These are phyloP conservation scores for Allium sativum DNA, from an alignment of 106 monocot species.

Conservation along the genomic window DNA sequence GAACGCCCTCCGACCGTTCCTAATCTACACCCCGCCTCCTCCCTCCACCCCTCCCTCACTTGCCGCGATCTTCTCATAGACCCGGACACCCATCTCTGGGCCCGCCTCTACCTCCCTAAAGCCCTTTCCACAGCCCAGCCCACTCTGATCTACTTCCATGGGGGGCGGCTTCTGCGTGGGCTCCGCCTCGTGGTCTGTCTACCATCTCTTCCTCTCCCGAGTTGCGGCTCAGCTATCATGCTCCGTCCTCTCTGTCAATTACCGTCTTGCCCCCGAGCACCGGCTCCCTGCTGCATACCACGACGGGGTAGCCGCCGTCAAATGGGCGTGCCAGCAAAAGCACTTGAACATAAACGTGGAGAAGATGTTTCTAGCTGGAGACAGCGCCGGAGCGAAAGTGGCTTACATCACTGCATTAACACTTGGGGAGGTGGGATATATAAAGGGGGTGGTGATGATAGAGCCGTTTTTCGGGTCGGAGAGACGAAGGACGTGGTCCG, in stretches of 20 bases:
- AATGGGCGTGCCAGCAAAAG: constrained; percentile 53
- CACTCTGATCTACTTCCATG: constrained; percentile 75
- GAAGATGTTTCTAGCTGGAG: constrained; percentile 53
- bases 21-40: constrained; percentile 33
- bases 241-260: constrained; percentile 51
- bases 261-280: constrained; percentile 85
- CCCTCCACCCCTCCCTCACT: constrained; percentile 21
- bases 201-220: constrained; percentile 57
- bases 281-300: constrained; percentile 72
- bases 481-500: constrained; percentile 41
- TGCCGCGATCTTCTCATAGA: constrained; percentile 30
- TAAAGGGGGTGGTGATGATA: constrained; percentile 38
- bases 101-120: constrained; percentile 45
- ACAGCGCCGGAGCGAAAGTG: constrained; percentile 69
- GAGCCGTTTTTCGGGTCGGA: constrained; percentile 77
- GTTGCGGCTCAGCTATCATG: constrained; percentile 22
- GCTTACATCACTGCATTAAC: constrained; percentile 29
- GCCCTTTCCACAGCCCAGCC: constrained; percentile 19
- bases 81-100: constrained; percentile 23
- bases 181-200: constrained; percentile 67
- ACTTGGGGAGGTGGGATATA: neutral
- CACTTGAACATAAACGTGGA: constrained; percentile 22
- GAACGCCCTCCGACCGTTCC: constrained; percentile 49
- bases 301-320: constrained; percentile 41
- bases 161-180: constrained; percentile 89